Evolutionary conservation across 2,329 filamentous ascomycete genomes (phyloP).

Genomic region (Fusarium mexicanum): DNA sequence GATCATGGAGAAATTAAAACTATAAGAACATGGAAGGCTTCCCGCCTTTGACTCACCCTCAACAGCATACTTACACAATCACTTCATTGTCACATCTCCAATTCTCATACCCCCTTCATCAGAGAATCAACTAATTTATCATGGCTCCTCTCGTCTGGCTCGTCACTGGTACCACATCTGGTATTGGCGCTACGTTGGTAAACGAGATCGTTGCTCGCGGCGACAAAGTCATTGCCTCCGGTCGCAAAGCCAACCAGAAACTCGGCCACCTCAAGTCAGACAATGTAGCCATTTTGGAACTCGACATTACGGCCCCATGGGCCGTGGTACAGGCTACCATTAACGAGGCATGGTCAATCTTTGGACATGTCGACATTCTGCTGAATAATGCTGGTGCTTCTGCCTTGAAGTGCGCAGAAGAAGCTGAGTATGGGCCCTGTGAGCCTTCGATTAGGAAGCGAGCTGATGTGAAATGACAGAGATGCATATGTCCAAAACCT

Average conservation of each 20-base stretch:
- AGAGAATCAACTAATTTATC: not conserved
- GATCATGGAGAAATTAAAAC: accelerated
- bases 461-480: not conserved
- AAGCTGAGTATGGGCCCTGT: not conserved
- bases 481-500: not conserved
- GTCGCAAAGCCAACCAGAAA: not conserved
- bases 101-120: not conserved
- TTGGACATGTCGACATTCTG: not conserved
- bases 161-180: not conserved
- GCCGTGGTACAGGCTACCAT: not conserved
- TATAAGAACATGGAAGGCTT: not conserved
- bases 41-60: not conserved
- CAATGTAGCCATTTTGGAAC: not conserved
- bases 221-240: not conserved
- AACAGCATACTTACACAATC: not conserved
- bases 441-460: accelerated
- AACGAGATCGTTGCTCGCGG: not conserved
- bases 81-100: not conserved
- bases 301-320: not conserved
- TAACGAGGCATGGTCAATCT: not conserved
- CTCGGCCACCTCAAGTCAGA: not conserved
- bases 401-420: not conserved
- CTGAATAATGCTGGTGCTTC: not conserved
- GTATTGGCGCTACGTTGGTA: not conserved
- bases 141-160: not conserved